These are phyloP conservation scores for Hypoxylon sp. DNA, from an alignment of 2,329 filamentous ascomycete species.

Conservation along the genomic window DNA sequence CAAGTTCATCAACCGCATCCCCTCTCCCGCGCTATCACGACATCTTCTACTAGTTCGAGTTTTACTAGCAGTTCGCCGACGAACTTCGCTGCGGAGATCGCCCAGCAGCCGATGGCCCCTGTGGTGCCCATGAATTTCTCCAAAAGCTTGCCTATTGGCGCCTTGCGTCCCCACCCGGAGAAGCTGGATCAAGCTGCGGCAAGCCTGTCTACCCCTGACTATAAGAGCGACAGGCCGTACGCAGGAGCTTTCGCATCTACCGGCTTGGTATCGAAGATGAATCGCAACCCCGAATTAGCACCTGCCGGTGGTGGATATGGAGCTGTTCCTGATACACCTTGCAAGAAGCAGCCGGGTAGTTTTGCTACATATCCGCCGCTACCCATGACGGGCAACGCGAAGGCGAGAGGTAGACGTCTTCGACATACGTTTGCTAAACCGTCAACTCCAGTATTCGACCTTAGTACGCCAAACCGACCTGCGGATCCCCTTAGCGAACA, in stretches of 20 bases:
- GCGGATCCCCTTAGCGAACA: conserved; percentile 68
- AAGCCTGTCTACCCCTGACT: conserved; percentile 81
- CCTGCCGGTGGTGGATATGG: conserved; percentile 67
- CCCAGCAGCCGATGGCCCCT: conserved; percentile 65
- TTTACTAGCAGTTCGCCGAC: conserved; percentile 77
- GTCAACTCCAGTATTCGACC: conserved; percentile 82
- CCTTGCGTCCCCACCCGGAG: conserved; percentile 50
- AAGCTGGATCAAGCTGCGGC: conserved; percentile 32
- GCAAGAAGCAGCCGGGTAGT: conserved; percentile 84
- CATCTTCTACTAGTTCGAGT: conserved; percentile 87
- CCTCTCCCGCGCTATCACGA: conserved; percentile 86
- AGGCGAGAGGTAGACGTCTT: conserved; percentile 73
- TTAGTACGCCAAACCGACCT: conserved; percentile 65
- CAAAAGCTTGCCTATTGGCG: conserved; percentile 75
- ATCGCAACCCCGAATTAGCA: conserved; percentile 82
- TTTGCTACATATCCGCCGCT: conserved; percentile 76
- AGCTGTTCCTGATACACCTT: conserved; percentile 92
- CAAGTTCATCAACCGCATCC: conserved; percentile 78
- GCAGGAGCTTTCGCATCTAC: conserved; percentile 94
- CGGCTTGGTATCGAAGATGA: conserved; percentile 94
- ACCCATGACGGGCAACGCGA: conserved; percentile 67
- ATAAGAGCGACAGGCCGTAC: conserved; percentile 82
- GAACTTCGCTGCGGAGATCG: conserved; percentile 69
- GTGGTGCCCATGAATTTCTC: conserved; percentile 71
- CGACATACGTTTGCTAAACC: conserved; percentile 82